These are phyloP conservation scores for Tetracladium marchalianum DNA, from an alignment of 495 filamentous ascomycete species.

Conservation along the genomic window DNA sequence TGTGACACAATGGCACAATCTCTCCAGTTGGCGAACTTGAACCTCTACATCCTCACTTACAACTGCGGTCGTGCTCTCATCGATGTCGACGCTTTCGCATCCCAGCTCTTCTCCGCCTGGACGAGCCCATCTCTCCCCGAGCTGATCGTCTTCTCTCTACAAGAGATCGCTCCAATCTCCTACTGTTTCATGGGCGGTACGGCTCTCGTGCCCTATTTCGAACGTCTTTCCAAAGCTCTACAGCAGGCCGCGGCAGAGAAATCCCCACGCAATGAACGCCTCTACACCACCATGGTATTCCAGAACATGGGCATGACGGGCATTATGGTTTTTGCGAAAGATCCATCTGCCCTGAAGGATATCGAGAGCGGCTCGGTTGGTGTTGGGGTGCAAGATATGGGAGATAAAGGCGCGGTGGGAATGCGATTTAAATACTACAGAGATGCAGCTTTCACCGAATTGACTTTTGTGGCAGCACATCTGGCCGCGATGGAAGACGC, in stretches of 20 bases:
- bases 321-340: constrained; percentile 68
- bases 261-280: constrained; percentile 6
- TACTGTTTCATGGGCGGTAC: constrained; percentile 81
- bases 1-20: background rate
- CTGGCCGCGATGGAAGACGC: constrained; percentile 76
- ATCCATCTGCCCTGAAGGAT: constrained; percentile 42
- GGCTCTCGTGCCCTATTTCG: constrained; percentile 66
- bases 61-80: constrained; percentile 72
- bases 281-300: constrained; percentile 39
- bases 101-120: constrained; percentile 64
- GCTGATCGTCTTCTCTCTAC: constrained; percentile 65
- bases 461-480: constrained; percentile 86
- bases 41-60: constrained; percentile 73
- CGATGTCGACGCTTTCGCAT: constrained; percentile 52
- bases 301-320: constrained; percentile 82
- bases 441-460: constrained; percentile 30
- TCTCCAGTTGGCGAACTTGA: constrained; percentile 34
- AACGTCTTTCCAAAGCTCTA: constrained; percentile 55
- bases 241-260: constrained; percentile 45
- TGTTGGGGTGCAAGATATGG: constrained; percentile 76
- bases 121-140: constrained; percentile 43
- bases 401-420: constrained; percentile 89
- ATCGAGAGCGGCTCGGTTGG: constrained; percentile 67
- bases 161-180: constrained; percentile 81
- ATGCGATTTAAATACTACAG: constrained; percentile 49